Evolutionary conservation across 2,329 filamentous ascomycete species (phyloP), one percentile per base, ranked within the genome.

Genomic region (Cladosporium austrohemisphaericum): DNA sequence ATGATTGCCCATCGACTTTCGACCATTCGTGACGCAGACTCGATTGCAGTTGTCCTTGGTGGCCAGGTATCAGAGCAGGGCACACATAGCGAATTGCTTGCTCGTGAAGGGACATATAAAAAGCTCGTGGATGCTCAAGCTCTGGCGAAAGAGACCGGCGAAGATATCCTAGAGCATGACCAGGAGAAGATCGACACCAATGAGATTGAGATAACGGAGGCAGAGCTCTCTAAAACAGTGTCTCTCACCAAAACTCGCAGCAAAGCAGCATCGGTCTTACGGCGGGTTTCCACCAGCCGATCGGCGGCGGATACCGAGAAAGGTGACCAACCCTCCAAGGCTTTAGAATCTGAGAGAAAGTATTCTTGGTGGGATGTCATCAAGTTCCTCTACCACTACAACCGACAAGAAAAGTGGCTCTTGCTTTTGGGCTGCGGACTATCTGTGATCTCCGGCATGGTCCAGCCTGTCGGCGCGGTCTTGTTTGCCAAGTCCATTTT

Each of bases 1-100:
- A 80, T 90, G 38, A 87, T 92, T 41, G 90, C 88, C 0, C 86
- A 90, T 63, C 75, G 85, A 3, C 72, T 90, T 2, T 86, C 84
- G 0, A 90, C 86, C 0, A 86, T 89, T 59, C 84, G 83, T 65
- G 80, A 85, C 55, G 88, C 88, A 3, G 85, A 94, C 60, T 80
- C 83, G 26, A 94, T 94, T 47, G 73, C 90, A 6, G 88, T 94
- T 1, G 67, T 94, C 45, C 77, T 84, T 40, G 79, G 84, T 57
- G 89, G 89, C 2, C 69, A 76, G 48, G 79, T 89, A 0, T 76
- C 85, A 6, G 88, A 95, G 64, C 73, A 84, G 57, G 89, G 89
- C 0, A 89, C 80, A 0, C 89, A 95, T 56, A 80, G 88, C 6
- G 77, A 81, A 33, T 76, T 95, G 56, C 68, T 85, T 9, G 66